Conservation (phyloP, 176 grass and related monocot species). For the Triticum urartu region DNA sequence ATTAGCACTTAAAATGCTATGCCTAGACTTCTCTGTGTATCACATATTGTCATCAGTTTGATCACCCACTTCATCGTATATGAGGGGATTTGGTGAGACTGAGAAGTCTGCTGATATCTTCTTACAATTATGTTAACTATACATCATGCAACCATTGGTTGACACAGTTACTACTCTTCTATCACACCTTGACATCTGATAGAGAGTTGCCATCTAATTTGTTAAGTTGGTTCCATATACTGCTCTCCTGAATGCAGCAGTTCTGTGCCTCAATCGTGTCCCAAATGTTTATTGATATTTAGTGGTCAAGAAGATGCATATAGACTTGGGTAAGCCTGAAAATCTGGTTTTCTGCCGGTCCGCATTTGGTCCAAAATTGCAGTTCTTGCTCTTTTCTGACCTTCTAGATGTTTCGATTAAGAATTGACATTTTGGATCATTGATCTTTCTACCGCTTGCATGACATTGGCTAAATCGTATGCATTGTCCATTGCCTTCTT, state of each 20-base stretch:
- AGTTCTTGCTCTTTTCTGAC: not conserved
- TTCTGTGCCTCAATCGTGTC: not conserved
- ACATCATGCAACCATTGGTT: not conserved
- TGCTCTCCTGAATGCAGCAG: not conserved
- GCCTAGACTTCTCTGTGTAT: not conserved
- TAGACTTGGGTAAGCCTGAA: not conserved
- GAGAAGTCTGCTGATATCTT: conserved; percentile 3
- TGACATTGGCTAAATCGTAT: not conserved
- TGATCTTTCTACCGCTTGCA: not conserved
- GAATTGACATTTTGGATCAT: not conserved
- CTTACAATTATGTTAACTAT: not conserved
- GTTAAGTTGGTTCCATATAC: not conserved
- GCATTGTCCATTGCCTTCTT: not conserved
- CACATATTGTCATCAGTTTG: not conserved
- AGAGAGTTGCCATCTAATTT: not conserved
- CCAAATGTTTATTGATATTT: not conserved
- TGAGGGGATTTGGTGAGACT: not conserved
- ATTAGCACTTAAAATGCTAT: not conserved
- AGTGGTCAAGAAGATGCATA: not conserved
- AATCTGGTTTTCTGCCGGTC: not conserved
- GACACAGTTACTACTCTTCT: not conserved
- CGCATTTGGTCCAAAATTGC: not conserved
- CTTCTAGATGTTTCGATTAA: not conserved
- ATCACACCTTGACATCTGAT: not conserved
- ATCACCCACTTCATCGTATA: not conserved